Percentiles rank a stretch among this genome's conserved stretches.
These are phyloP conservation scores for Pneumocystis oryctolagi DNA, from an alignment of 1,139 yeast species.

Conservation along the genomic window DNA sequence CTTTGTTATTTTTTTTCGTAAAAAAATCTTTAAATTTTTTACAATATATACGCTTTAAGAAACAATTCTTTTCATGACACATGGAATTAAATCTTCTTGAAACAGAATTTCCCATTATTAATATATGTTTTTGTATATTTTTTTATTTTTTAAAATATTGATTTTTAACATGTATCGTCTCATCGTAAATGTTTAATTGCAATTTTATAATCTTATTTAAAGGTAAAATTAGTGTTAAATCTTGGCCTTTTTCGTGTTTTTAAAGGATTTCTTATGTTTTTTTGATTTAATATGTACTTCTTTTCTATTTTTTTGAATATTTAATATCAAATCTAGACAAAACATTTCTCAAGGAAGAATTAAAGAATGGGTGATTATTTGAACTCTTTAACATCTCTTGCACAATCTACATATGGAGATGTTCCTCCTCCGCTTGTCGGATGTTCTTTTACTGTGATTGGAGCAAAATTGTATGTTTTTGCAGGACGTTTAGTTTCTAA, in stretches of 20 bases:
- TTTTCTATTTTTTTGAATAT: background rate
- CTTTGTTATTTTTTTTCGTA: too few relatives aligned
- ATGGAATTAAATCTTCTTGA: too few relatives aligned
- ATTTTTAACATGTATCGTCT: background rate
- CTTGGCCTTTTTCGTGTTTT: background rate
- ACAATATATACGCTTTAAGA: too few relatives aligned
- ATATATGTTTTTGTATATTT: too few relatives aligned
- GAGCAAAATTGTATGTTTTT: slow-evolving; percentile 13
- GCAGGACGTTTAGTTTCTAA: slow-evolving; percentile 16
- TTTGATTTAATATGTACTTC: background rate
- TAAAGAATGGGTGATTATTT: background rate
- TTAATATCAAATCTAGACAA: background rate
- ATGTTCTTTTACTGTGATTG: slow-evolving; percentile 12
- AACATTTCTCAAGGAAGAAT: background rate
- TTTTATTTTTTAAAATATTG: background rate
- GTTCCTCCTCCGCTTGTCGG: slow-evolving; percentile 17
- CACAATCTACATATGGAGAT: slow-evolving; percentile 10
- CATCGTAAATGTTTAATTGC: too few relatives aligned
- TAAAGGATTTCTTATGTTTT: background rate
- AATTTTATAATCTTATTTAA: too few relatives aligned
- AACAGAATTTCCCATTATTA: too few relatives aligned
- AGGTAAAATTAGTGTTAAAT: background rate
- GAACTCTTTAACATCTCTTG: background rate
- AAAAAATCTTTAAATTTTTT: too few relatives aligned
- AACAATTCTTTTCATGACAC: too few relatives aligned